Conservation (phyloP, 805 yeast species). For the Saturnispora dispora region DNA sequence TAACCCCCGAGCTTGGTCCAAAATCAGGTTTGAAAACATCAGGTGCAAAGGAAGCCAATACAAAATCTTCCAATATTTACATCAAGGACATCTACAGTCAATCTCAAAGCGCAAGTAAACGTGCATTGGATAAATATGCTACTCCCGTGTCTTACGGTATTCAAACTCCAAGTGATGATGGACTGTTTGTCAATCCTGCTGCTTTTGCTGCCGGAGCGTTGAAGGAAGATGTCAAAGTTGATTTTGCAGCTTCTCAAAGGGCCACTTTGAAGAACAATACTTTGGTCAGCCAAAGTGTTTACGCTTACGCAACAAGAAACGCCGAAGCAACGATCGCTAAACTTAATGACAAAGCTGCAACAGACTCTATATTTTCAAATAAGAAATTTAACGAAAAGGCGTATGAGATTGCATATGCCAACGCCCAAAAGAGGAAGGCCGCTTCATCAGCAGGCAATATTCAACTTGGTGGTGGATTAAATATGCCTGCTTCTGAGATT, state of each 20-base stretch:
- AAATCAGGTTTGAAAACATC: slow-evolving; percentile 26
- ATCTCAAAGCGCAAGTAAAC: slow-evolving; percentile 9
- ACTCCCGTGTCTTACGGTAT: slow-evolving; percentile 28
- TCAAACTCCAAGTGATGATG: slow-evolving; percentile 31
- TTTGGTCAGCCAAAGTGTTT: slow-evolving; percentile 34
- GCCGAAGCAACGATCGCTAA: slow-evolving; percentile 31
- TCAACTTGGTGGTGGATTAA: slow-evolving; percentile 82
- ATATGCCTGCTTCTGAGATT: slow-evolving; percentile 65
- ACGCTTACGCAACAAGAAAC: slow-evolving; percentile 43
- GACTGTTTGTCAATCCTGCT: slow-evolving; percentile 31
- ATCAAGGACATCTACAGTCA: slow-evolving; percentile 12
- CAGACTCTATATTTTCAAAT: slow-evolving; percentile 21
- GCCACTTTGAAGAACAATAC: slow-evolving; percentile 29
- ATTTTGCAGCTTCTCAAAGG: slow-evolving; percentile 37
- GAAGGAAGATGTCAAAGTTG: slow-evolving; percentile 20
- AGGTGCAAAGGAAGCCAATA: slow-evolving; percentile 17
- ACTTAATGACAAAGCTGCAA: slow-evolving; percentile 21
- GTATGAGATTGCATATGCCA: slow-evolving; percentile 63
- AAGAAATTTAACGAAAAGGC: slow-evolving; percentile 55
- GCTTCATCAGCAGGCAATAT: slow-evolving; percentile 43
- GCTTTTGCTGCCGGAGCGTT: slow-evolving; percentile 48
- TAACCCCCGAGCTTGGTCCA: slow-evolving; percentile 31
- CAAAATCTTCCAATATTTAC: slow-evolving; percentile 21
- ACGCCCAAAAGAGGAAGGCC: slow-evolving; percentile 45
- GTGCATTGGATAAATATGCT: slow-evolving; percentile 6